These are phyloP conservation scores for Coemansia sp. DNA, from an alignment of 192 early-diverging fungal species.

Conservation along the genomic window DNA sequence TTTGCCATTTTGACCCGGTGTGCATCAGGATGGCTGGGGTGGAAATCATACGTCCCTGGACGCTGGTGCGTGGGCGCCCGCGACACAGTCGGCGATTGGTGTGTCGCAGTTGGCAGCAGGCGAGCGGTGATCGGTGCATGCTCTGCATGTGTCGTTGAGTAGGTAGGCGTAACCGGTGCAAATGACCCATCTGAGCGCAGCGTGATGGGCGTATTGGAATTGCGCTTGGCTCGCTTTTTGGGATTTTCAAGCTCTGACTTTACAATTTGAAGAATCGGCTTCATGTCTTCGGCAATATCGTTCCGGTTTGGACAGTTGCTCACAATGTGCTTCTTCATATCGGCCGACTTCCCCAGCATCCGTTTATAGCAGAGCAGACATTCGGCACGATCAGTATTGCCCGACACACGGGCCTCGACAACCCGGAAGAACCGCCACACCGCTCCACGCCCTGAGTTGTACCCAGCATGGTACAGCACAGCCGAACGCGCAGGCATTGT, in stretches of 20 bases:
- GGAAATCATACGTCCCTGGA: conserved; percentile 27
- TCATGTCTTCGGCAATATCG: conserved; percentile 43
- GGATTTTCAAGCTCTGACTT: conserved; percentile 51
- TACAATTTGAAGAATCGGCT: conserved; percentile 50
- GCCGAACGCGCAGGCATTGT: conserved; percentile 45
- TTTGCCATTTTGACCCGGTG: conserved; percentile 42
- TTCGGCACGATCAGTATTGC: conserved; percentile 55
- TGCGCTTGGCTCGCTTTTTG: conserved; percentile 55
- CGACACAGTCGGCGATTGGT: conserved; percentile 7
- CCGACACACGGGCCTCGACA: conserved; percentile 49
- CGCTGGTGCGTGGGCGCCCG: conserved; percentile 24
- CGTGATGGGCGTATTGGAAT: conserved; percentile 44
- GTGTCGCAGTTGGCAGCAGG: conserved; percentile 6
- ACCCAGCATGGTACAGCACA: conserved; percentile 45
- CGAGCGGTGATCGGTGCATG: conserved; percentile 6
- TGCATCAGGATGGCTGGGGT: conserved; percentile 14
- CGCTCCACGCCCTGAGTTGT: conserved; percentile 51
- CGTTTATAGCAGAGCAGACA: conserved; percentile 53
- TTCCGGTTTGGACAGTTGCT: conserved; percentile 38
- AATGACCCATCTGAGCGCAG: conserved; percentile 48
- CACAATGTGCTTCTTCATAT: conserved; percentile 57
- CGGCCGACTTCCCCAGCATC: conserved; percentile 56
- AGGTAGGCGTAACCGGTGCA: conserved; percentile 25
- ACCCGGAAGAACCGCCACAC: conserved; percentile 55
- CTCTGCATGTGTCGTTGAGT: conserved; percentile 10